A percentile compares a stretch with the other conserved stretches of the same genome.
These are phyloP conservation scores for Phyllachora maydis DNA, from an alignment of 2,329 filamentous ascomycete species.

Conservation along the genomic window DNA sequence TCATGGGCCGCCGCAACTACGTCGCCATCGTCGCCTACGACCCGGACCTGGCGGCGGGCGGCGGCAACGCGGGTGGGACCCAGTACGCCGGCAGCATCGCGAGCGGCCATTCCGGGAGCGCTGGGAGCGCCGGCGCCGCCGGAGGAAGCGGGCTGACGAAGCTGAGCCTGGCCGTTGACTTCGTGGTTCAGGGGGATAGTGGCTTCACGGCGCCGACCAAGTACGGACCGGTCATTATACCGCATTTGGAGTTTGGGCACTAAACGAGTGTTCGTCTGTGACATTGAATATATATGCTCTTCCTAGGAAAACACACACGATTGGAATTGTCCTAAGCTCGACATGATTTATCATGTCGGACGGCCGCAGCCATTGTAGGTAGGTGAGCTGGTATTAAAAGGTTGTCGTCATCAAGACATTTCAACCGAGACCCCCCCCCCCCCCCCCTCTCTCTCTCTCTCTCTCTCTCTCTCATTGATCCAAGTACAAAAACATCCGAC, in stretches of 20 bases:
- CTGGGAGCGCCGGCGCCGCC: constrained; percentile 8
- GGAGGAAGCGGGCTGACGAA: constrained; percentile 30
- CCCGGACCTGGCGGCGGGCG: constrained; percentile 45
- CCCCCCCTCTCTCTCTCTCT: too few species aligned
- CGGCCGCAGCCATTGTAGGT: too few species aligned
- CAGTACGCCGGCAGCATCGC: constrained; percentile 10
- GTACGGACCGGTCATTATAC: constrained; percentile 91
- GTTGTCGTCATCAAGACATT: too few species aligned
- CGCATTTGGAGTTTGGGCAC: constrained; percentile 58
- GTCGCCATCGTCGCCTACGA: constrained; percentile 88
- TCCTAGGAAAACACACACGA: too few species aligned
- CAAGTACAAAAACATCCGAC: too few species aligned
- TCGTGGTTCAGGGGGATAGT: constrained; percentile 86
- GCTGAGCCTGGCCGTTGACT: constrained; percentile 82
- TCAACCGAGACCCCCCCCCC: too few species aligned
- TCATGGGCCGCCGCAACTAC: constrained; percentile 90
- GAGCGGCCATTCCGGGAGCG: constrained; percentile 4
- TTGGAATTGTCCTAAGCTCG: too few species aligned
- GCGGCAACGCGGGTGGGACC: constrained; percentile 9
- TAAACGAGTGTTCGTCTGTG: too few species aligned
- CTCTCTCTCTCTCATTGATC: too few species aligned
- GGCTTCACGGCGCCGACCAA: constrained; percentile 70
- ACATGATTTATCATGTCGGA: too few species aligned
- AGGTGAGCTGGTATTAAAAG: too few species aligned
- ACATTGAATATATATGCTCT: too few species aligned